Conservation (phyloP, 2,329 filamentous ascomycete genomes). For the Paraphoma sp. region DNA sequence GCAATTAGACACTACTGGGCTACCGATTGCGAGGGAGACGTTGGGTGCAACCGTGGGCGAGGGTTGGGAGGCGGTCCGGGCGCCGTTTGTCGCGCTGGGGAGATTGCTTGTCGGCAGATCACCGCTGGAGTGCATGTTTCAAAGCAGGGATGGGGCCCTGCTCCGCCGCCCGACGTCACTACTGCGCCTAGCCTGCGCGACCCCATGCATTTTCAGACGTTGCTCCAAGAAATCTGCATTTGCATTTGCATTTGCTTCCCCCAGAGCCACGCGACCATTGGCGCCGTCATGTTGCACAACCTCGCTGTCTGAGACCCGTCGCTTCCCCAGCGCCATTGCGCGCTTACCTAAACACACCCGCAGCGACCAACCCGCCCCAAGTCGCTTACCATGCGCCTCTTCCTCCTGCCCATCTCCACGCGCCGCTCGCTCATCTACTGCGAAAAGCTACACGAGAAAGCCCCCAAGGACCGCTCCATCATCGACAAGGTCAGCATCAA, state of each 20-base stretch:
- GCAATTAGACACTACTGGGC: neutral
- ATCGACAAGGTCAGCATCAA: constrained; percentile 74
- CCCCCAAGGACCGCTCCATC: constrained; percentile 57
- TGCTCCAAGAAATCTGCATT: neutral
- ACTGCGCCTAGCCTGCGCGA: constrained; percentile 5
- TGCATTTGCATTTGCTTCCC: neutral
- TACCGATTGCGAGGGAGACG: neutral
- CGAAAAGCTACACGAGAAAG: constrained; percentile 70
- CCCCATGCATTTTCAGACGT: constrained; percentile 8
- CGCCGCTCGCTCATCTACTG: constrained; percentile 91
- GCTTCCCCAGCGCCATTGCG: constrained; percentile 22
- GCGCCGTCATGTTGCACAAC: constrained; percentile 23
- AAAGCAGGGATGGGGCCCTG: constrained; percentile 22
- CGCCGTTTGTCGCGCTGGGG: constrained; percentile 3
- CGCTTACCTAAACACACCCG: constrained; percentile 16
- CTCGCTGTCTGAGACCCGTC: constrained; percentile 16
- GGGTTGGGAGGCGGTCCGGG: constrained; percentile 2
- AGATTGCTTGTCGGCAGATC: constrained; percentile 19
- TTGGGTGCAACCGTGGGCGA: neutral
- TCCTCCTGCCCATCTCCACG: constrained; percentile 91
- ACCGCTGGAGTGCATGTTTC: neutral
- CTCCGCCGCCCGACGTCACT: neutral
- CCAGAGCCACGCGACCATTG: constrained; percentile 14
- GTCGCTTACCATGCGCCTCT: constrained; percentile 76
- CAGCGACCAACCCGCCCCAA: constrained; percentile 5